These are phyloP conservation scores for Millerozyma miso DNA, from an alignment of 805 yeast genomes.

Conservation along the genomic window DNA sequence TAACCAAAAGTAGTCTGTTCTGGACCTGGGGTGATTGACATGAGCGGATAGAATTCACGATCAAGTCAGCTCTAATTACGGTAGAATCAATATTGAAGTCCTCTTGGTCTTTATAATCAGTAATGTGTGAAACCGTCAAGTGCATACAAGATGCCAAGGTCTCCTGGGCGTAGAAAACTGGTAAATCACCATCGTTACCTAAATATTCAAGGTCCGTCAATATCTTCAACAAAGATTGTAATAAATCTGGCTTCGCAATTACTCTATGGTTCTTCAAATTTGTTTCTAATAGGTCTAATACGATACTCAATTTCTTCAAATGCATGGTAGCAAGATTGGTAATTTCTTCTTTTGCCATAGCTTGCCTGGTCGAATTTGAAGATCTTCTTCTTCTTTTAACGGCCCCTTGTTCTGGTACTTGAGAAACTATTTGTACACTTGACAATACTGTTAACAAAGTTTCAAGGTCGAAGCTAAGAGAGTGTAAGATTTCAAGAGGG, in stretches of 20 bases:
- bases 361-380: conserved; percentile 69
- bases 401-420: conserved; percentile 43
- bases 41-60: conserved; percentile 86
- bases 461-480: conserved; percentile 50
- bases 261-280: conserved; percentile 30
- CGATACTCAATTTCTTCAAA: conserved; percentile 68
- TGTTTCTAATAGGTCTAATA: conserved; percentile 73
- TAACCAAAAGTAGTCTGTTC: conserved; percentile 76
- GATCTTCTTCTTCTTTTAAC: conserved; percentile 82
- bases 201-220: conserved; percentile 76
- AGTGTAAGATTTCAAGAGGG: conserved; percentile 46
- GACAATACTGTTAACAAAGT: conserved; percentile 57
- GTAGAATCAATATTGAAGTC: conserved; percentile 49
- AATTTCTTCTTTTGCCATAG: conserved; percentile 67
- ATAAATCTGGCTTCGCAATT: conserved; percentile 40
- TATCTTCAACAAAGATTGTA: conserved; percentile 53
- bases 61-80: conserved; percentile 78
- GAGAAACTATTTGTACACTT: conserved; percentile 52
- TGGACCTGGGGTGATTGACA: conserved; percentile 93
- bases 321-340: conserved; percentile 74
- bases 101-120: conserved; percentile 16
- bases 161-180: conserved; percentile 89
- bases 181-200: conserved; percentile 87
- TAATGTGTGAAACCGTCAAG: conserved; percentile 56
- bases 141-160: conserved; percentile 83